Evolutionary conservation across 1,284 basidiomycete species (phyloP), one percentile per base, ranked within the genome.

Genomic region (Trichosporon sp.): DNA sequence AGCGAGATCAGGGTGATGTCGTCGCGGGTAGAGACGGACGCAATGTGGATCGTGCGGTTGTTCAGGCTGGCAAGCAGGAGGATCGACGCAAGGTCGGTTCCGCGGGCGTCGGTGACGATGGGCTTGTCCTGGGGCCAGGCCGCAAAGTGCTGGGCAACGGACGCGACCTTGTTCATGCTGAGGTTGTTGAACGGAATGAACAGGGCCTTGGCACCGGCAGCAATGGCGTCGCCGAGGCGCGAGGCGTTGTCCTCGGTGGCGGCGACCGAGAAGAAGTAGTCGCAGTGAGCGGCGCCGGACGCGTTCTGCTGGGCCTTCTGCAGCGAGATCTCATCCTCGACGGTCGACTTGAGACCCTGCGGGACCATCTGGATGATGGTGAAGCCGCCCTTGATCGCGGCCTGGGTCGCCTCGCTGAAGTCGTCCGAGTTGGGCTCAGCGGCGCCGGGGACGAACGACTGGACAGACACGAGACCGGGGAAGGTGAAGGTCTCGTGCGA

Each of bases 41-140:
- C 95, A 72, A 99, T 89, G 83, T 99, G 96, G 34, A 99, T 89
- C 76, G 88, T 90, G 72, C 95, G 90, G 79, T 87, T 90, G 83
- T 99, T 91, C 65, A 99, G 88, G 77, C 92, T 96, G 15, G 96
- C 95, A 62, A 99, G 86, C 31, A 99, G 87, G 34, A 99, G 87
- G 62, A 98, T 88, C 1, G 95, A 98, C 1, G 97, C 96, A 31
- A 99, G 88, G 77, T 97, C 91, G 1, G 93, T 92, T 23, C 92
- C 91, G 75, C 91, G 91, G 7, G 97, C 96, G 80, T 98, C 92
- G 1, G 96, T 97, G 66, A 98, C 87, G 78, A 99, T 93, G 25
- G 91, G 91, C 83, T 95, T 96, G 77, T 97, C 93, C 21, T 85
- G 78, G 1, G 96, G 92, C 96, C 97, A 99, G 5, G 90, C 87